Conservation (phyloP, 176 grass and related monocot species). For the Canna indica region DNA sequence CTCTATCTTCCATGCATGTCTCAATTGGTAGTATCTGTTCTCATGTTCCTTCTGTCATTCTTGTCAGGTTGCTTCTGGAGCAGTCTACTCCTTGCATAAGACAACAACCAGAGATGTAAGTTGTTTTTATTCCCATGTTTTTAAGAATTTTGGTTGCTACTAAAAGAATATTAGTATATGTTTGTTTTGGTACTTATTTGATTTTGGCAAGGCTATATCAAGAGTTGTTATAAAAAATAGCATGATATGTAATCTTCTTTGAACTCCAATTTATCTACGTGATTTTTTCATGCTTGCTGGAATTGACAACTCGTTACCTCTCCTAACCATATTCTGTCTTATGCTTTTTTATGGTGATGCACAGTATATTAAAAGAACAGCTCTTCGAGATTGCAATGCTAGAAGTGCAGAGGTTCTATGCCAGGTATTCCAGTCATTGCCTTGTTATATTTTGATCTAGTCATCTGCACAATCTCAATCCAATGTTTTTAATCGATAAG, state of each 20-base stretch:
- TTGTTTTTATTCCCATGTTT: constrained; percentile 4
- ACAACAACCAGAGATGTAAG: constrained; percentile 92
- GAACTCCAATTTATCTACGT: background rate
- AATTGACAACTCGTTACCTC: background rate
- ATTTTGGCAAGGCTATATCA: background rate
- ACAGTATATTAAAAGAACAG: constrained; percentile 67
- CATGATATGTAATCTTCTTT: background rate
- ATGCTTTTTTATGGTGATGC: constrained; percentile 9
- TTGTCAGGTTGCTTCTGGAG: constrained; percentile 57
- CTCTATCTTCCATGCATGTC: constrained; percentile 7
- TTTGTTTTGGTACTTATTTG: background rate
- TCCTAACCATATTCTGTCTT: background rate
- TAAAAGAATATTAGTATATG: background rate
- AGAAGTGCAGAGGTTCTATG: constrained; percentile 57
- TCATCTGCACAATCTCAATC: background rate
- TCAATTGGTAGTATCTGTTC: constrained; percentile 2
- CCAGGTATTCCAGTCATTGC: constrained; percentile 39
- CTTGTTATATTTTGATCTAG: background rate
- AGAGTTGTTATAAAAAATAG: background rate
- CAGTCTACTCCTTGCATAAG: constrained; percentile 93
- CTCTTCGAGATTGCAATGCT: constrained; percentile 43
- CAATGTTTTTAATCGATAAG: too few relatives aligned
- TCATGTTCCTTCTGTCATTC: constrained; percentile 11
- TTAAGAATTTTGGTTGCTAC: background rate
- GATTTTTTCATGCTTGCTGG: background rate